Base-by-base conservation (phyloP, 2,329 filamentous ascomycete species). In the Hymenoscyphus occultus region DNA sequence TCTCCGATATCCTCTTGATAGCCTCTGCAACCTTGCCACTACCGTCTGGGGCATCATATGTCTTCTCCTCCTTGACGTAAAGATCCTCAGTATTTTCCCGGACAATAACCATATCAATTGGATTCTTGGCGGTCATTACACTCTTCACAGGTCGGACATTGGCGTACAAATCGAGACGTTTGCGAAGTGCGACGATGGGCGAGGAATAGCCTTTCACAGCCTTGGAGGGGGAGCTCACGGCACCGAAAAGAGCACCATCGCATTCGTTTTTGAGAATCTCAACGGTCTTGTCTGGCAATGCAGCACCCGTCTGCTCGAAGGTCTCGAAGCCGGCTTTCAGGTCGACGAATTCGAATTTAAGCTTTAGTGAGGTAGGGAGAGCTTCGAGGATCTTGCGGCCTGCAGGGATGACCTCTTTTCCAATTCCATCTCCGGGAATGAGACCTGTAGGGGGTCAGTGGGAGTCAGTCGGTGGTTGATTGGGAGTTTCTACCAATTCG, bases 11-110 rank as follows among this genome's bases (percentile, higher is more conserved):
- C 74, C 94, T 91, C 86, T 99, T 99, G 81, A 98, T 94, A 58
- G 95, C 95, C 82, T 98, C 94, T 69, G 95, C 94, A 65, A 98
- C 90, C 81, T 92, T 93, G 78, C 90, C 89, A 63, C 82, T 79
- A 64, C 82, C 84, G 66, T 91, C 85, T 42, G 89, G 82, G 39
- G 85, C 87, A 62, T 91, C 86, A 76, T 86, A 89, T 28, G 93
- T 97, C 78, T 84, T 89, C 82, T 99, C 95, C 78, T 98, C 91
- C 61, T 98, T 98, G 73, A 99, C 94, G 67, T 79, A 79, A 51
- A 99, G 85, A 78, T 99, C 95, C 82, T 99, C 95, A 39, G 95
- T 99, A 83, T 99, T 99, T 81, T 99, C 95, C 70, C 95, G 91
- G 63, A 98, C 95, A 74, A 98, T 99, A 75, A 99, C 95, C 78